Evolutionary conservation across 352 stramenopile species (phyloP).

Genomic region (Aphanomyces cochlioides): DNA sequence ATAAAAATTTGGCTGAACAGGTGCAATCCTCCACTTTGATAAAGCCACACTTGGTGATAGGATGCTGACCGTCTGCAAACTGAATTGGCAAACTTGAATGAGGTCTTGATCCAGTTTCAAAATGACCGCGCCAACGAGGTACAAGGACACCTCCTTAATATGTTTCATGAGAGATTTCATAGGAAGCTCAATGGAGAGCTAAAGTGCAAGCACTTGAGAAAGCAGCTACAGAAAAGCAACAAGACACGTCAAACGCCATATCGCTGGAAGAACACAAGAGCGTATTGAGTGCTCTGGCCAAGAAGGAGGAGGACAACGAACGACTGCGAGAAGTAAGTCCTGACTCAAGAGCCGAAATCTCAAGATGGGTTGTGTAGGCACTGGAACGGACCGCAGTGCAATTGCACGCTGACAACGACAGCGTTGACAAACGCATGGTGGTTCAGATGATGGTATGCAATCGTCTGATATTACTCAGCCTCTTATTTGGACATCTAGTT

Average conservation of each 20-base stretch:
- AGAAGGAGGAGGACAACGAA: slow-evolving; percentile 11
- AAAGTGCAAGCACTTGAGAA: background rate
- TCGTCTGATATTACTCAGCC: too few relatives aligned
- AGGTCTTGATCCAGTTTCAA: slow-evolving; percentile 10
- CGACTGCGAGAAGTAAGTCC: slow-evolving; percentile 8
- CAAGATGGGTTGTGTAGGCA: background rate
- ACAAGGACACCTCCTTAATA: too few relatives aligned
- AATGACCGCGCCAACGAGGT: slow-evolving; percentile 1
- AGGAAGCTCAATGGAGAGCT: slow-evolving; percentile 6
- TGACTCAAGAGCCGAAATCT: background rate
- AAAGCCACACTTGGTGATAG: background rate
- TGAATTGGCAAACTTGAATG: slow-evolving; percentile 7
- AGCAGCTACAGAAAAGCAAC: background rate
- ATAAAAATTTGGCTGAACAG: slow-evolving; percentile 22
- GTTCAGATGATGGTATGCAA: slow-evolving; percentile 23
- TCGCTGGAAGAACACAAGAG: background rate
- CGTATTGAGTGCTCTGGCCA: background rate
- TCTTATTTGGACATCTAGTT: background rate
- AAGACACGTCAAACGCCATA: background rate
- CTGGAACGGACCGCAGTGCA: slow-evolving; percentile 5
- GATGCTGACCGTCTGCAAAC: slow-evolving; percentile 18
- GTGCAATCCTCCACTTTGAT: background rate
- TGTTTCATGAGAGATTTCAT: too few relatives aligned
- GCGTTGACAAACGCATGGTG: slow-evolving; percentile 22
- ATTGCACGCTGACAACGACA: slow-evolving; percentile 2